A percentile compares a stretch with the other conserved stretches of the same genome.
These are phyloP conservation scores for Lactarius vividus DNA, from an alignment of 768 basidiomycete genomes.

Conservation along the genomic window DNA sequence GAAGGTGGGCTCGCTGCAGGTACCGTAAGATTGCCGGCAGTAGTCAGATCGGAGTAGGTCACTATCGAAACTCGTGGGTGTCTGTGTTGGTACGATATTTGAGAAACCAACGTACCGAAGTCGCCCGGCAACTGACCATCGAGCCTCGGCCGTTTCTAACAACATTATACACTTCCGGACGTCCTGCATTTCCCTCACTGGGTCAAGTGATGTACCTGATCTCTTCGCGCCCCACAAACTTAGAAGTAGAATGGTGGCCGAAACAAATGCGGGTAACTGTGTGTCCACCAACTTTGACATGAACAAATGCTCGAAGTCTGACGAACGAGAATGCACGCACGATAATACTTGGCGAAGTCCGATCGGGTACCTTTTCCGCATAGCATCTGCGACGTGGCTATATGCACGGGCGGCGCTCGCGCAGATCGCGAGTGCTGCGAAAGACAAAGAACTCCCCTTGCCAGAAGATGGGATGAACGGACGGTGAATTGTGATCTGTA, in stretches of 20 bases:
- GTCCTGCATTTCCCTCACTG: constrained; percentile 47
- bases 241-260: constrained; percentile 52
- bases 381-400: constrained; percentile 42
- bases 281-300: constrained; percentile 17
- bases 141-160: constrained; percentile 22
- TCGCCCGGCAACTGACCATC: constrained; percentile 26
- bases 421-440: constrained; percentile 53
- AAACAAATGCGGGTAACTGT: constrained; percentile 41
- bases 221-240: constrained; percentile 54
- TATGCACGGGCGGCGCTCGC: constrained; percentile 50
- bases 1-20: constrained; percentile 23
- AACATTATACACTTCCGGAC: constrained; percentile 48
- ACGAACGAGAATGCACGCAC: constrained; percentile 7
- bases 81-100: background rate
- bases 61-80: constrained; percentile 4
- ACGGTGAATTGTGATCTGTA: constrained; percentile 49
- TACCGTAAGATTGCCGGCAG: constrained; percentile 18
- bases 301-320: constrained; percentile 1
- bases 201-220: constrained; percentile 41
- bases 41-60: constrained; percentile 22
- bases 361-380: constrained; percentile 30
- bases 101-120: constrained; percentile 14
- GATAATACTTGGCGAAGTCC: constrained; percentile 22
- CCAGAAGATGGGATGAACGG: constrained; percentile 45
- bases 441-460: constrained; percentile 34